Conservation (phyloP, 306 rosid species). For the Cucurbita pepo region DNA sequence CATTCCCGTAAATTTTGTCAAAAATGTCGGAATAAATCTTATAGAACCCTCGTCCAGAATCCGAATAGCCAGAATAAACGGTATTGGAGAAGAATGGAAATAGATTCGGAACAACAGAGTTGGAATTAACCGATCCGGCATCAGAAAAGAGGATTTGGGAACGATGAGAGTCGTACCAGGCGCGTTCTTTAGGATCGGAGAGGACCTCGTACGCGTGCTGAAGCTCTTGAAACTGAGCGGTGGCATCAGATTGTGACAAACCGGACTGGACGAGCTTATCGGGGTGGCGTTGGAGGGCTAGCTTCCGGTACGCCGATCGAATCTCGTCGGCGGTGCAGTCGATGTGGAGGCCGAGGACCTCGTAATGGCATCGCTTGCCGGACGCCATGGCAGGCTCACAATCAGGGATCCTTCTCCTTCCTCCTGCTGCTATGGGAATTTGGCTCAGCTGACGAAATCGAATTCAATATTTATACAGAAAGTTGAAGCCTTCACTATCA, state of each 20-base stretch:
- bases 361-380: constrained; percentile 85
- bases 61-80: constrained; percentile 55
- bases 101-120: constrained; percentile 50
- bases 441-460: not conserved
- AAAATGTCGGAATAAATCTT: constrained; percentile 59
- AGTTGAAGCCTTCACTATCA: not conserved
- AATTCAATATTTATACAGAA: not conserved
- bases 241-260: constrained; percentile 57
- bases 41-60: constrained; percentile 55
- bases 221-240: constrained; percentile 86
- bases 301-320: constrained; percentile 57
- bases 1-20: constrained; percentile 48
- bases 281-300: constrained; percentile 87
- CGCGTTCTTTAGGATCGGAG: constrained; percentile 82
- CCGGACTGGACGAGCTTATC: constrained; percentile 85
- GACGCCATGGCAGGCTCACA: constrained; percentile 20
- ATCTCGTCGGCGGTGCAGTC: constrained; percentile 63
- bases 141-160: constrained; percentile 84
- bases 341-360: constrained; percentile 48
- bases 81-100: constrained; percentile 85
- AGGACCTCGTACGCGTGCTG: constrained; percentile 90
- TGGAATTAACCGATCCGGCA: constrained; percentile 26
- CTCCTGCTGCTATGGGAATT: not conserved
- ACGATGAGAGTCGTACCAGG: constrained; percentile 98
- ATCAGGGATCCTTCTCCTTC: constrained; percentile 5